Conservation (phyloP, 1,284 basidiomycete species). For the Rhodotorula sp. region DNA sequence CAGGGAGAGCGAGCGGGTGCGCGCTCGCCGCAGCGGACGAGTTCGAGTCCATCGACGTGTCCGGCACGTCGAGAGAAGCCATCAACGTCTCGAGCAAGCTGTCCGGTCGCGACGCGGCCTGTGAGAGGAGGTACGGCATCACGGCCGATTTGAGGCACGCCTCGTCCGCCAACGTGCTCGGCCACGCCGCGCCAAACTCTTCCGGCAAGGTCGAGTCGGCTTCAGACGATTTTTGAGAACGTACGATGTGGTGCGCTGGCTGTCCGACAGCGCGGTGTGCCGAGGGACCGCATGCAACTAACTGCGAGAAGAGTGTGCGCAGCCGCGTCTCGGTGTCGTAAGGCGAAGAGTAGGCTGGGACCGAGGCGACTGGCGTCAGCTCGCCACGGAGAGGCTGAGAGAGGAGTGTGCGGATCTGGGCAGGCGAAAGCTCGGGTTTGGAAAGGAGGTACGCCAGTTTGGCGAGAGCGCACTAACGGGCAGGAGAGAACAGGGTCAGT, state of each 20-base stretch:
- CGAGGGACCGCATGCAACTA: conserved; percentile 59
- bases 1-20: conserved; percentile 20
- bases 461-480: conserved; percentile 70
- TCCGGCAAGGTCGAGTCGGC: conserved; percentile 22
- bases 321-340: conserved; percentile 31
- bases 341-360: conserved; percentile 36
- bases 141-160: conserved; percentile 36
- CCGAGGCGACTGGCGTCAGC: conserved; percentile 59
- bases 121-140: conserved; percentile 40
- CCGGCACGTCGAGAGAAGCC: conserved; percentile 7
- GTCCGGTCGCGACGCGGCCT: conserved; percentile 37
- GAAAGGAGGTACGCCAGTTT: conserved; percentile 86
- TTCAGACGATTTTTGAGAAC: not conserved
- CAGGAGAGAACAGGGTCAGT: too few relatives aligned
- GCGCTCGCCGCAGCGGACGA: conserved; percentile 3
- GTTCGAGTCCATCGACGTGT: not conserved
- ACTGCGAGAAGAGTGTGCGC: conserved; percentile 41
- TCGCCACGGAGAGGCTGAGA: conserved; percentile 79
- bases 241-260: conserved; percentile 49
- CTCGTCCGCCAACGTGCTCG: conserved; percentile 33
- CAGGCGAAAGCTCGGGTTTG: conserved; percentile 68
- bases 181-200: conserved; percentile 32
- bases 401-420: conserved; percentile 73
- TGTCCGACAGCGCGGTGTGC: conserved; percentile 55
- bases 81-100: conserved; percentile 32